phyloP scores from a whole-genome alignment of 2,329 filamentous ascomycete genomes.

The Capronia coronata region DNA sequence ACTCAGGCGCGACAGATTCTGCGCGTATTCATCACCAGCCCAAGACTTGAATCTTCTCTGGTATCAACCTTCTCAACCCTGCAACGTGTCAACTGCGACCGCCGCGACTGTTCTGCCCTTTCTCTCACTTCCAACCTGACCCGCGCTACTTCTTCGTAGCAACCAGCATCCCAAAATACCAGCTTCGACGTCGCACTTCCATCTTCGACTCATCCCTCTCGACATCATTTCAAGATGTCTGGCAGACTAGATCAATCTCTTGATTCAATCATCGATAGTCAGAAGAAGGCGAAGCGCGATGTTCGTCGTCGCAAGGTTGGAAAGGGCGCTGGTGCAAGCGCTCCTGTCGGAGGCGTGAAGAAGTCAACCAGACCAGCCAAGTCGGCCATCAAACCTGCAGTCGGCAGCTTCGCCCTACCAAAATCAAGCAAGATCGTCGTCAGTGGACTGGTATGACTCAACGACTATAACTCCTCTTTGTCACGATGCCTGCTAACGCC shows the following conservation, averaged over 20 bases:
- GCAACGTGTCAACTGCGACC: background rate
- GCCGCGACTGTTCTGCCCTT: background rate
- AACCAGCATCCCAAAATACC: slow-evolving; percentile 1
- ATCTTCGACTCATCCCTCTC: slow-evolving; percentile 10
- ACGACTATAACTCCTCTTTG: background rate
- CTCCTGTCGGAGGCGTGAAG: slow-evolving; percentile 78
- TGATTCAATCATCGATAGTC: slow-evolving; percentile 88
- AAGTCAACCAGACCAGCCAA: slow-evolving; percentile 58
- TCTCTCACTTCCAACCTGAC: slow-evolving; percentile 7
- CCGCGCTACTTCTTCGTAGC: slow-evolving; percentile 2
- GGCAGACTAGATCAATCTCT: slow-evolving; percentile 95
- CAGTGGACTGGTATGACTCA: slow-evolving; percentile 83
- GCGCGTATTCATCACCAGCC: background rate
- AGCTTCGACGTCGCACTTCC: slow-evolving; percentile 9
- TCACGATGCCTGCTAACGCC: slow-evolving; percentile 42
- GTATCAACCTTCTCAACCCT: background rate
- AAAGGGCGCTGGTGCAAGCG: slow-evolving; percentile 37
- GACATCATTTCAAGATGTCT: slow-evolving; percentile 62
- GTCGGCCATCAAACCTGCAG: slow-evolving; percentile 46
- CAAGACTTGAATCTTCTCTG: background rate
- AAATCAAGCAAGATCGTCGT: slow-evolving; percentile 96
- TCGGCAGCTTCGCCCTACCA: slow-evolving; percentile 54
- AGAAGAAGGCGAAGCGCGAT: slow-evolving; percentile 50
- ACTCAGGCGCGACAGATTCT: background rate
- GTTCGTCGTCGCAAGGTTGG: slow-evolving; percentile 43